These are phyloP conservation scores for Copromyces sp. DNA, from an alignment of 495 filamentous ascomycete species.

Conservation along the genomic window DNA sequence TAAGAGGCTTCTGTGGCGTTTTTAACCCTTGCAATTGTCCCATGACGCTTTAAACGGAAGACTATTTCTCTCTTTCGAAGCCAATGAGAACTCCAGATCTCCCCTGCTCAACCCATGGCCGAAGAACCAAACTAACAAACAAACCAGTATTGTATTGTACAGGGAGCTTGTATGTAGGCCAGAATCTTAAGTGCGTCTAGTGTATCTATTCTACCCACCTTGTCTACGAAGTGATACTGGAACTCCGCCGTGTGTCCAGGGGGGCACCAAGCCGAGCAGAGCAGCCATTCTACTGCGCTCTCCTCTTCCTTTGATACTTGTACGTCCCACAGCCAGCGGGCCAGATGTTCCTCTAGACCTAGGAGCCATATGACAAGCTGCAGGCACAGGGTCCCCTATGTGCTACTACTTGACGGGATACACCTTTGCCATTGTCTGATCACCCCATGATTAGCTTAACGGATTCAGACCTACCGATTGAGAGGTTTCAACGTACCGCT, in stretches of 20 bases:
- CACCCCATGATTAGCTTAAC: background rate
- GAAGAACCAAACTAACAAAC: no score
- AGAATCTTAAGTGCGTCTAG: background rate
- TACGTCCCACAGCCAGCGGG: background rate
- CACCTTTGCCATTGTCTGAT: slow-evolving; percentile 33
- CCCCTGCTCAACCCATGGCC: no score
- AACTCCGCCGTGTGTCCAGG: background rate
- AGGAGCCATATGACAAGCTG: background rate
- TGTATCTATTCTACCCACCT: background rate
- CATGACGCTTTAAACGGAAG: no score
- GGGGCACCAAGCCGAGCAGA: background rate
- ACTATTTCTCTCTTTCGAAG: no score
- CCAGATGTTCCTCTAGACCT: background rate
- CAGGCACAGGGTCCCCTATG: background rate
- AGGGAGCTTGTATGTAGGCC: background rate
- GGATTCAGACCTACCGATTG: background rate
- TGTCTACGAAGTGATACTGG: background rate
- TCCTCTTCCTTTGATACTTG: background rate
- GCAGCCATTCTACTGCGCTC: background rate
- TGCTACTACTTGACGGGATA: slow-evolving; percentile 27
- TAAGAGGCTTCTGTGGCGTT: no score
- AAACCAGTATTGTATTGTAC: no score
- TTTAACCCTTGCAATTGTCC: no score
- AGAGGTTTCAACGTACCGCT: slow-evolving; percentile 41
- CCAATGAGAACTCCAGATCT: no score